phyloP scores from a whole-genome alignment of 176 grass and related monocot genomes.

The Juncus effusus region DNA sequence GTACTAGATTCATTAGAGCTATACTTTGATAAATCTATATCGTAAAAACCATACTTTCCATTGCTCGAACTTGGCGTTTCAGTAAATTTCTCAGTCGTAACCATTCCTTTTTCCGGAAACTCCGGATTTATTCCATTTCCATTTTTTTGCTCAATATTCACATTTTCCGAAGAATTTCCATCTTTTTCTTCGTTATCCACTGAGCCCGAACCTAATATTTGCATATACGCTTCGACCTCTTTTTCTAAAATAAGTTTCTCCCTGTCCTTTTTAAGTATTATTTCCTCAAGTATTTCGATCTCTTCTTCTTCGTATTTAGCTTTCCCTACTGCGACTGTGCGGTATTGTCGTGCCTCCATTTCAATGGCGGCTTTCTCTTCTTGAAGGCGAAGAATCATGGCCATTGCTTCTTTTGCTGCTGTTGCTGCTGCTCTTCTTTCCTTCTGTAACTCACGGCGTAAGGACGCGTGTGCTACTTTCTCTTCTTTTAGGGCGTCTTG shows the following conservation, averaged over 20 bases:
- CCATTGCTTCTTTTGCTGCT: constrained; percentile 20
- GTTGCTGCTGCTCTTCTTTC: constrained; percentile 28
- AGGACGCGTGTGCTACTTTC: constrained; percentile 9
- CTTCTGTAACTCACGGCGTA: constrained; percentile 10
- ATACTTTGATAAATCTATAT: constrained; percentile 3
- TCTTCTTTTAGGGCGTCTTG: constrained; percentile 17
- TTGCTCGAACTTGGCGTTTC: not conserved
- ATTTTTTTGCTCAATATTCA: not conserved
- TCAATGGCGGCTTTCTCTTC: constrained; percentile 26
- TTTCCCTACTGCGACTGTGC: constrained; percentile 6
- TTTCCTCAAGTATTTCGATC: constrained; percentile 22
- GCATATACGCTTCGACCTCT: constrained; percentile 16
- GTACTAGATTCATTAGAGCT: constrained; percentile 5
- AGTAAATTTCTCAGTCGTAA: not conserved
- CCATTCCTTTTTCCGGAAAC: constrained; percentile 26
- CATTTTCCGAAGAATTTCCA: not conserved
- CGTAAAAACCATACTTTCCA: not conserved
- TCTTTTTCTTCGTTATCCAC: not conserved
- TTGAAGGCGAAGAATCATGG: constrained; percentile 15
- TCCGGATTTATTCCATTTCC: not conserved
- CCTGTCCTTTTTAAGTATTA: constrained; percentile 7
- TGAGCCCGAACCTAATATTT: constrained; percentile 2
- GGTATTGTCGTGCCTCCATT: constrained; percentile 19
- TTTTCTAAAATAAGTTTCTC: constrained; percentile 22
- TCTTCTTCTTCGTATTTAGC: constrained; percentile 25